phyloP scores from a whole-genome alignment of 352 stramenopile genomes.

The Elongisporangium prolatum region DNA sequence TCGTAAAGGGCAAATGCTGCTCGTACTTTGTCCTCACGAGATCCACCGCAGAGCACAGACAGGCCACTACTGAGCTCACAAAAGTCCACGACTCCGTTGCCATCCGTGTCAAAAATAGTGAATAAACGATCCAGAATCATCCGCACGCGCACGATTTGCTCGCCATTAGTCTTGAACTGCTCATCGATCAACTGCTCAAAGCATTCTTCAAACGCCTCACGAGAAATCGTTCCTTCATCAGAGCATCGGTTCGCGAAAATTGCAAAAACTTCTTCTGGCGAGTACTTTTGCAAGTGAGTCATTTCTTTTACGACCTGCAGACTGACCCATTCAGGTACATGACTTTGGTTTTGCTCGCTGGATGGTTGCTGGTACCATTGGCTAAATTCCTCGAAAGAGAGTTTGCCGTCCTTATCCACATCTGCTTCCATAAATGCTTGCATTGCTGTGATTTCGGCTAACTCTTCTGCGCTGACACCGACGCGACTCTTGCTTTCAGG shows the following conservation, averaged over 20 bases:
- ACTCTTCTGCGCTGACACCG: constrained; percentile 62
- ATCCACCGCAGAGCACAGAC: constrained; percentile 77
- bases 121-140: constrained; percentile 79
- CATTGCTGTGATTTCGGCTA: constrained; percentile 71
- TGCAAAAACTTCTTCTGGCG: constrained; percentile 81
- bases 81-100: constrained; percentile 78
- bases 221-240: constrained; percentile 74
- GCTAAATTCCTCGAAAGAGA: constrained; percentile 84
- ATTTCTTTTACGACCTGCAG: constrained; percentile 80
- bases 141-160: constrained; percentile 51
- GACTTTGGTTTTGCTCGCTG: constrained; percentile 15
- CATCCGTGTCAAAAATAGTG: constrained; percentile 74
- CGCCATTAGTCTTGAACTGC: constrained; percentile 68
- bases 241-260: constrained; percentile 80
- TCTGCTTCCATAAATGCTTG: constrained; percentile 82
- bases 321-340: constrained; percentile 60
- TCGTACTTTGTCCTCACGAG: constrained; percentile 78
- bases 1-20: constrained; percentile 86
- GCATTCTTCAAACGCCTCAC: constrained; percentile 78
- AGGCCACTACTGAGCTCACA: constrained; percentile 80
- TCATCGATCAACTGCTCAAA: constrained; percentile 83
- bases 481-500: constrained; percentile 51
- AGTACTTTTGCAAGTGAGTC: constrained; percentile 79
- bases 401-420: constrained; percentile 60
- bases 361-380: constrained; percentile 70